Evolutionary conservation across 2,329 filamentous ascomycete species (phyloP), one percentile per base, ranked within the genome.

Genomic region (Nemania serpens): DNA sequence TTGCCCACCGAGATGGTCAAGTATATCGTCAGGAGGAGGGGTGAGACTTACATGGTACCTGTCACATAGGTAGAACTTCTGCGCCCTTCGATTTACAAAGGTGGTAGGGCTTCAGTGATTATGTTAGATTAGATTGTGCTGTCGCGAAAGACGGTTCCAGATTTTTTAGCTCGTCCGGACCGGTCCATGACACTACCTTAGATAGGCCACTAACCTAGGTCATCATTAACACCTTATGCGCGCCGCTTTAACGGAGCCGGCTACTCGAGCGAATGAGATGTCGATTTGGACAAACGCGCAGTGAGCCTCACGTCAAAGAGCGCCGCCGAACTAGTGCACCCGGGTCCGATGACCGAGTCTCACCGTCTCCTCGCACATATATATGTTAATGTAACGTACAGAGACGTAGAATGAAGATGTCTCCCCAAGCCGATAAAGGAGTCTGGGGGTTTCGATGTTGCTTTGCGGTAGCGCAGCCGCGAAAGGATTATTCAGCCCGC

Each of bases 401-500:
- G n/a, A 45, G 11, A 29, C 42, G 39, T 37, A 48, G 18, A 39
- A 46, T n/a, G 34, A 37, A 42, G 13, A 37, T n/a, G 34, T 22
- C 33, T n/a, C 11, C 46, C 10, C 15, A 17, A 39, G 50, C 58
- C 61, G 53, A 55, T 55, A 57, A 43, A 61, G 58, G 58, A 53
- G 53, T 39, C 29, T 33, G 37, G 37, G 55, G 47, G 50, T 55
- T 45, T 37, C 29, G 54, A 55, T 52, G 45, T 51, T 39, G 25
- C 25, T 37, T 20, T 50, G 45, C 34, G 46, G 33, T 47, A 51
- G 34, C 17, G 33, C 15, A 12, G 54, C 20, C 3, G 36, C 25
- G 36, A 20, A 33, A 15, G 15, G 41, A 17, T 17, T 15, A 11
- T 36, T 43, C 51, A 33, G 18, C 33, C 51, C 29, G 29, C 41